Base-by-base conservation (phyloP, 2,329 filamentous ascomycete genomes). In the Colletotrichum endophyticum region DNA sequence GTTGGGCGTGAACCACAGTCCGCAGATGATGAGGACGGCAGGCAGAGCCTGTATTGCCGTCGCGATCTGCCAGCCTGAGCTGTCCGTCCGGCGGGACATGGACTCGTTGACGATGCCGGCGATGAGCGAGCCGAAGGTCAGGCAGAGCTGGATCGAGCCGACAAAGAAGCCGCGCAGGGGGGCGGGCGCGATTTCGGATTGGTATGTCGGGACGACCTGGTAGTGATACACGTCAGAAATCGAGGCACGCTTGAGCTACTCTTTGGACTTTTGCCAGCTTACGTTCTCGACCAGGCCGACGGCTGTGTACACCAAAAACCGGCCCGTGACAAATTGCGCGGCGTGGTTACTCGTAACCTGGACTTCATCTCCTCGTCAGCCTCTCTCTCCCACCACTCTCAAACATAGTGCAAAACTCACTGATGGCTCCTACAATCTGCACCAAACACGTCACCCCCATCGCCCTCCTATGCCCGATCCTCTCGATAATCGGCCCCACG, bases 71-170 rank as follows among this genome's bases (percentile, higher is more conserved):
- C 78, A 79, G 34, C 78, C 78, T 16, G 72, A 59, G 67, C 73
- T 66, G n/a, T 72, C 64, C 0, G 66, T 72, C 32, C 66, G 44
- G 22, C 63, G 62, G 27, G 78, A 76, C 78, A 79, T 77, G 30
- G 70, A 73, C 63, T 79, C 53, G 72, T 79, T 79, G 71, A 77
- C 72, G n/a, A 79, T 78, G 39, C 77, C 78, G 25, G 78, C 78
- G 44, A 79, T 79, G 15, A 78, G 75, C 0, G 78, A 79, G n/a
- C 77, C 78, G 25, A 70, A 75, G 30, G 78, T 77, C 0, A 79
- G 70, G 12, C 75, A 78, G 8, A 78, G 68, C 62, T 79, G 76
- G 32, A 78, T 75, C 4, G 75, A 77, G 13, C 77, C 75, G 44
- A 77, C 75, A 36, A 78, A 79, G 67, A 79, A 57, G 22, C 53